These are phyloP conservation scores for Neotropicomus parvogracilis DNA, from an alignment of 1,284 basidiomycete genomes.

Conservation along the genomic window DNA sequence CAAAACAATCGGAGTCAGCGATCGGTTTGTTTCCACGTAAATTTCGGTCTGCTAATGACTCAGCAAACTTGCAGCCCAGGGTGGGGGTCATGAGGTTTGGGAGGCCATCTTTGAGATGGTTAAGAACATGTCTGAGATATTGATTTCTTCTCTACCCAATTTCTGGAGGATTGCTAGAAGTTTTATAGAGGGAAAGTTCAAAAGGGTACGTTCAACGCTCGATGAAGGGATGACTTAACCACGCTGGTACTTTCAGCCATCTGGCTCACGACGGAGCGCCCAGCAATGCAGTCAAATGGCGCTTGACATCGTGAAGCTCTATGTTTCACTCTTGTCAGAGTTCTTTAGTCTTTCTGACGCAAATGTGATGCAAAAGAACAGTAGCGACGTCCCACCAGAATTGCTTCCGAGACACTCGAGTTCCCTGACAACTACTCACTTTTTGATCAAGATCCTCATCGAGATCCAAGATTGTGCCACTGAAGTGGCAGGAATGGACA, in stretches of 20 bases:
- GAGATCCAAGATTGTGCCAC: constrained; percentile 85
- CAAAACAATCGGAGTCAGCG: constrained; percentile 58
- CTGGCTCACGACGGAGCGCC: constrained; percentile 65
- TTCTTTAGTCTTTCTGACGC: constrained; percentile 88
- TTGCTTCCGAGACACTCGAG: constrained; percentile 77
- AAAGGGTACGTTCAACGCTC: constrained; percentile 53
- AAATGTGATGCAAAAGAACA: constrained; percentile 46
- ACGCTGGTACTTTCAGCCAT: constrained; percentile 16
- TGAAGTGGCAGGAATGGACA: constrained; percentile 80
- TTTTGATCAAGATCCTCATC: constrained; percentile 72
- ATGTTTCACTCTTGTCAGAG: constrained; percentile 81
- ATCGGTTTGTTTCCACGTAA: constrained; percentile 49
- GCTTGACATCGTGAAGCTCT: constrained; percentile 84
- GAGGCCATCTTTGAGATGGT: constrained; percentile 70
- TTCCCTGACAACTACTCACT: constrained; percentile 81
- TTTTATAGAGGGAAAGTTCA: constrained; percentile 90
- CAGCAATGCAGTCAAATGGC: constrained; percentile 89
- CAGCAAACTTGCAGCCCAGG: constrained; percentile 40
- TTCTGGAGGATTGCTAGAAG: constrained; percentile 93
- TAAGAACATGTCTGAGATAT: constrained; percentile 66
- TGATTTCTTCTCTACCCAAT: constrained; percentile 75
- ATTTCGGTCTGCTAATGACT: neutral
- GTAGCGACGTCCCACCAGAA: constrained; percentile 38
- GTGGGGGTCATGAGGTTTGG: constrained; percentile 76
- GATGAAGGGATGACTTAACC: neutral